Base-by-base conservation (phyloP, 129 eudicot genomes). In the Centaurea solstitialis region DNA sequence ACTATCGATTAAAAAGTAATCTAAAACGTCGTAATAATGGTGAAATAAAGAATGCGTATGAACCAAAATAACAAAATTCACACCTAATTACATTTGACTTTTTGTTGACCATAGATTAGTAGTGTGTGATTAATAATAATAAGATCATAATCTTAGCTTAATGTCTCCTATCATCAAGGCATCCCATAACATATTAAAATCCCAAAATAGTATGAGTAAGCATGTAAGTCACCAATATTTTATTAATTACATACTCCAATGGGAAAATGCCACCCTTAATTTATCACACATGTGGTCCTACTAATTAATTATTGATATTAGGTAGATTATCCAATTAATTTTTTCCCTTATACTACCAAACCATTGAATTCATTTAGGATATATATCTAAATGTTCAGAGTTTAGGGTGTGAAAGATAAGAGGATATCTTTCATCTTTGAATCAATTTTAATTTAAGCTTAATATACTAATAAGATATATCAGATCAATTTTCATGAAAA, bases 111-210 rank as follows among this genome's bases (percentile, higher is more conserved):
- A 74, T 62, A 6, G 22, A 75, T 21, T 76, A 18, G 64, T 5
- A 74, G 62, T n/a, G 67, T 33, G 69, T 75, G 47, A 47, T 66
- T 69, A 78, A 83, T 79, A 74, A 78, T 76, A 65, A 18, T 79
- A 45, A 17, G 70, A 81, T 74, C 86, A 57, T 86, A 86, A 81
- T 61, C 77, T 86, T 64, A 23, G 86, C 79, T 8, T 79, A 78
- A 77, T 88, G 94, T 84, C 85, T 76, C 86, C 92, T 70, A 80
- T 86, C 83, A 88, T 67, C 66, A 79, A 62, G 70, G 84, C 87
- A 84, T 50, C 66, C 67, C 68, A 17, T 79, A 59, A 66, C 39
- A 67, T 76, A 71, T 38, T 76, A 18, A 74, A 80, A 37, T 79
- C 74, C 74, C 67, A 28, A 53, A 80, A 69, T 67, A 40, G 81